Evolutionary conservation across 345 rosid species (phyloP).

Genomic region (Bruguiera sexangula): DNA sequence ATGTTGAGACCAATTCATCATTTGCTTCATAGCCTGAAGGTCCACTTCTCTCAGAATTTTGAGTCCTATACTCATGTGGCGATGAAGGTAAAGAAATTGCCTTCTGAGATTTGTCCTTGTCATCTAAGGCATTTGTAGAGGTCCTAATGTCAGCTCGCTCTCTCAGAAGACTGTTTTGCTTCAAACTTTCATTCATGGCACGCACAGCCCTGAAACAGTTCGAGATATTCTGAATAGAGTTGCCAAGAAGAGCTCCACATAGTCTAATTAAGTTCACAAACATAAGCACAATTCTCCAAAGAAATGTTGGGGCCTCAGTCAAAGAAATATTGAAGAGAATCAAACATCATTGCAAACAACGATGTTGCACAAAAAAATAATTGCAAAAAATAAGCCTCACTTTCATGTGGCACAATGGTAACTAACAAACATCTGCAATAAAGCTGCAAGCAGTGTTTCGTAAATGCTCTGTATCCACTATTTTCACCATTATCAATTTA

Average conservation of each 20-base stretch:
- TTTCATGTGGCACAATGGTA: no score
- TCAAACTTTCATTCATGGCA: constrained; percentile 90
- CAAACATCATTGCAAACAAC: no score
- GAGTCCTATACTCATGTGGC: constrained; percentile 71
- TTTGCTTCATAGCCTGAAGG: constrained; percentile 38
- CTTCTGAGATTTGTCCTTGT: constrained; percentile 65
- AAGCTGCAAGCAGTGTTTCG: no score
- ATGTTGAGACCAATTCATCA: constrained; percentile 51
- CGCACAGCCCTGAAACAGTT: constrained; percentile 85
- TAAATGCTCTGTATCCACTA: no score
- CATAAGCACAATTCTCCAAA: not conserved
- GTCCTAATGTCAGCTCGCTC: constrained; percentile 56
- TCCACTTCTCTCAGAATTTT: constrained; percentile 53
- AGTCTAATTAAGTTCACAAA: not conserved
- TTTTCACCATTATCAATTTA: no score
- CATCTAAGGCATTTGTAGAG: constrained; percentile 44
- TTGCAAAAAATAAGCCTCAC: no score
- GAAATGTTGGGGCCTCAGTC: not conserved
- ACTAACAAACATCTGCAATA: no score
- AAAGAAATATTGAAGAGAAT: no score
- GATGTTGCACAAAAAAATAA: no score
- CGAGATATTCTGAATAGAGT: constrained; percentile 1
- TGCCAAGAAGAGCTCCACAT: not conserved
- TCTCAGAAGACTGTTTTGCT: constrained; percentile 77
- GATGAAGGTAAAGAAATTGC: constrained; percentile 94